Percentiles rank a stretch among this genome's conserved stretches.
phyloP scores from a whole-genome alignment of 2,329 filamentous ascomycete species.

The Ophiostoma triangulosporum region DNA sequence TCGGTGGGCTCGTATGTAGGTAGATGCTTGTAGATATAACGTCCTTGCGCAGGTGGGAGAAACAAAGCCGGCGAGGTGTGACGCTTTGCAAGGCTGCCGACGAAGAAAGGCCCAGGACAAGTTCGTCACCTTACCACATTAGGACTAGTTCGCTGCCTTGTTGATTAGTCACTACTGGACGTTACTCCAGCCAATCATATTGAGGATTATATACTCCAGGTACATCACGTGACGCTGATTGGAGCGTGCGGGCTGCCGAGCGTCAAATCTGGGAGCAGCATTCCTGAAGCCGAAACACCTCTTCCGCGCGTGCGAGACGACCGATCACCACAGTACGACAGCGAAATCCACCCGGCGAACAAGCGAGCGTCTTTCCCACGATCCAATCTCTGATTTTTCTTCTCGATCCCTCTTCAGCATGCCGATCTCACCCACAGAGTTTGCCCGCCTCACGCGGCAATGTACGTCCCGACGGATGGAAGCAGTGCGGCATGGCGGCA shows the following conservation, averaged over 20 bases:
- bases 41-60: constrained; percentile 1
- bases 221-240: neutral
- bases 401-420: constrained; percentile 27
- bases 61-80: neutral
- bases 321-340: neutral
- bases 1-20: neutral
- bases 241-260: neutral
- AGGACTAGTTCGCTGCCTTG: neutral
- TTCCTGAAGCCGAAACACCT: constrained; percentile 1
- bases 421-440: constrained; percentile 87
- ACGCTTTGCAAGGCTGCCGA: neutral
- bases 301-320: neutral
- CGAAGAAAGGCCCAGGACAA: neutral
- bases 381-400: neutral
- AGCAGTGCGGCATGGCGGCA: neutral
- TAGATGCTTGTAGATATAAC: too few relatives aligned
- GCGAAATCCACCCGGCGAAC: neutral
- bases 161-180: neutral
- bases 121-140: neutral
- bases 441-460: constrained; percentile 66
- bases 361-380: neutral
- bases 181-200: neutral
- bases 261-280: constrained; percentile 3
- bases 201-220: neutral
- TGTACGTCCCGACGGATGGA: constrained; percentile 39